Percentiles rank a stretch among this genome's conserved stretches.
Evolutionary conservation across 2,329 filamentous ascomycete species (phyloP).

Genomic region (Spiromastix sp.): DNA sequence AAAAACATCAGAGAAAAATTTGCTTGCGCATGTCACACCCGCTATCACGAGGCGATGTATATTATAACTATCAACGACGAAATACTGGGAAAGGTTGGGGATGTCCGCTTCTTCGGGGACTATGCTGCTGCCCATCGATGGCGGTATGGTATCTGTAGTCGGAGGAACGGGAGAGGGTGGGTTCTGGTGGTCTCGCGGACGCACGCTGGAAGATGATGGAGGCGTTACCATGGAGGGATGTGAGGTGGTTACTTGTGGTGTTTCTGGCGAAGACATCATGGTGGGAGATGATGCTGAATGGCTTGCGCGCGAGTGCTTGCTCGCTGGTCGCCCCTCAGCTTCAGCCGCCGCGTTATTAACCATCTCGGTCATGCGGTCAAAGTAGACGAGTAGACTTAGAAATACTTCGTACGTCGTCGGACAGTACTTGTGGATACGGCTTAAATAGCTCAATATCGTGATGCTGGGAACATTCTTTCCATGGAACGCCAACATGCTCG

Average conservation of each 20-base stretch:
- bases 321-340: constrained; percentile 12
- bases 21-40: constrained; percentile 95
- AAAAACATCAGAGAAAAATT: constrained; percentile 98
- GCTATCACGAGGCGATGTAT: constrained; percentile 95
- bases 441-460: constrained; percentile 90
- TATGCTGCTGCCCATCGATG: not conserved
- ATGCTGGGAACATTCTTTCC: constrained; percentile 97
- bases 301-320: constrained; percentile 11
- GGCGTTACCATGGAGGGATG: constrained; percentile 26
- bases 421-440: constrained; percentile 96
- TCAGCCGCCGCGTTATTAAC: constrained; percentile 65
- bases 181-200: constrained; percentile 25
- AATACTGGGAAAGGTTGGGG: constrained; percentile 57
- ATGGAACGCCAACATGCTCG: constrained; percentile 82
- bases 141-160: constrained; percentile 6
- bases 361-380: constrained; percentile 95
- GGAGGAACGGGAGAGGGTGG: constrained; percentile 24
- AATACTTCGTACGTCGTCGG: constrained; percentile 98
- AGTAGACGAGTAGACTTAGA: constrained; percentile 87
- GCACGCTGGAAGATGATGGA: constrained; percentile 24
- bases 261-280: constrained; percentile 13
- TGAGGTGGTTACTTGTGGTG: constrained; percentile 11
- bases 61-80: constrained; percentile 98
- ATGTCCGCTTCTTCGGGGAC: constrained; percentile 24
- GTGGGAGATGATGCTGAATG: constrained; percentile 10